Percentiles rank a stretch among this genome's conserved stretches.
These are phyloP conservation scores for Ambrosia hybrid DNA, from an alignment of 140 eudicot genomes.

Conservation along the genomic window DNA sequence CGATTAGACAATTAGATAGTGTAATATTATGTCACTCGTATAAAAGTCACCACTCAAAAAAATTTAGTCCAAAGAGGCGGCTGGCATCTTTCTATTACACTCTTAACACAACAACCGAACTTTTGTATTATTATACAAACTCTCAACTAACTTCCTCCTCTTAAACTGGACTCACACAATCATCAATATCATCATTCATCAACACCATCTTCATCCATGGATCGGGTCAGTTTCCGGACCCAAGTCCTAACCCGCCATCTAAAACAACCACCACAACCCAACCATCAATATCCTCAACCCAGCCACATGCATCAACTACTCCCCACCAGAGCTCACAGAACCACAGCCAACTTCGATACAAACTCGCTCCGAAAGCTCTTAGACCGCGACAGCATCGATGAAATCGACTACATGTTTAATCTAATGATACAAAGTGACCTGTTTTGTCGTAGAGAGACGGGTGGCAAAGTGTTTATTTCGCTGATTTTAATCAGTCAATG, in stretches of 20 bases:
- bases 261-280: slow-evolving; percentile 1
- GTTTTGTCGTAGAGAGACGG: slow-evolving; percentile 56
- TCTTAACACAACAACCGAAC: no score
- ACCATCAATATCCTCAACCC: background rate
- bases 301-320: slow-evolving; percentile 14
- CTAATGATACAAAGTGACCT: slow-evolving; percentile 53
- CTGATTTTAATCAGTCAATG: slow-evolving; percentile 79
- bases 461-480: slow-evolving; percentile 59
- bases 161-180: background rate
- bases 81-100: no score
- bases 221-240: slow-evolving; percentile 25
- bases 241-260: slow-evolving; percentile 19
- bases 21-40: no score
- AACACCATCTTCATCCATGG: slow-evolving; percentile 5
- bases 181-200: background rate
- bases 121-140: background rate
- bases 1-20: no score
- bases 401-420: slow-evolving; percentile 56
- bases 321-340: slow-evolving; percentile 17
- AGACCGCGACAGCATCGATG: slow-evolving; percentile 57
- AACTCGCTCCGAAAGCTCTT: slow-evolving; percentile 57
- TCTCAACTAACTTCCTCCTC: background rate
- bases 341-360: slow-evolving; percentile 48
- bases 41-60: no score
- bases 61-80: no score